These are phyloP conservation scores for Didymella pinodella DNA, from an alignment of 2,329 filamentous ascomycete genomes.

Conservation along the genomic window DNA sequence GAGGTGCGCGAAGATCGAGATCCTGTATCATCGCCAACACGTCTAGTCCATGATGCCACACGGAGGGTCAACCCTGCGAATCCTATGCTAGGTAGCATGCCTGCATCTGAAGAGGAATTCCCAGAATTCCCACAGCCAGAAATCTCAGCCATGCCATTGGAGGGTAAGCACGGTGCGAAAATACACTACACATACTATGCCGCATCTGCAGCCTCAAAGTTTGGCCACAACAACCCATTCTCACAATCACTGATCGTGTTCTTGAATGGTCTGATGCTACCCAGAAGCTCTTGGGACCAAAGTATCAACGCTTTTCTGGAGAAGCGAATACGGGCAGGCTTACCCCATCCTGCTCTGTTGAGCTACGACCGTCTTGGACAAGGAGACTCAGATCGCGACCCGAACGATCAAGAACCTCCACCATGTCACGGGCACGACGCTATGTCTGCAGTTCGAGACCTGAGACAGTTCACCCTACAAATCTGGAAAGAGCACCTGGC, in stretches of 20 bases:
- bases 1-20: conserved; percentile 5
- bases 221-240: conserved; percentile 43
- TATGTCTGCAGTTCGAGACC: conserved; percentile 54
- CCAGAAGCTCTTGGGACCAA: conserved; percentile 51
- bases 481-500: conserved; percentile 50
- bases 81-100: conserved; percentile 23
- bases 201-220: conserved; percentile 33
- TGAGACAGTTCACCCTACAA: conserved; percentile 56
- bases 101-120: conserved; percentile 40
- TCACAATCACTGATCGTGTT: conserved; percentile 53
- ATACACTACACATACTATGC: conserved; percentile 49
- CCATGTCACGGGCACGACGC: conserved; percentile 59
- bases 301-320: conserved; percentile 44
- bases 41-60: conserved; percentile 13
- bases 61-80: conserved; percentile 8
- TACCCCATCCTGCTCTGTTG: conserved; percentile 55
- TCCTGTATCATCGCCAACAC: conserved; percentile 8
- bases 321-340: conserved; percentile 32
- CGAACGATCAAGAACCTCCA: conserved; percentile 41
- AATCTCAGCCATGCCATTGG: conserved; percentile 37
- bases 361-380: conserved; percentile 68
- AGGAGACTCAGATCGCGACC: conserved; percentile 60
- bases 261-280: conserved; percentile 55
- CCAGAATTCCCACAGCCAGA: conserved; percentile 43
- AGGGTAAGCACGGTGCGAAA: conserved; percentile 40